Conservation (phyloP, 2,329 filamentous ascomycete genomes). For the Trichoderma harzianum region DNA sequence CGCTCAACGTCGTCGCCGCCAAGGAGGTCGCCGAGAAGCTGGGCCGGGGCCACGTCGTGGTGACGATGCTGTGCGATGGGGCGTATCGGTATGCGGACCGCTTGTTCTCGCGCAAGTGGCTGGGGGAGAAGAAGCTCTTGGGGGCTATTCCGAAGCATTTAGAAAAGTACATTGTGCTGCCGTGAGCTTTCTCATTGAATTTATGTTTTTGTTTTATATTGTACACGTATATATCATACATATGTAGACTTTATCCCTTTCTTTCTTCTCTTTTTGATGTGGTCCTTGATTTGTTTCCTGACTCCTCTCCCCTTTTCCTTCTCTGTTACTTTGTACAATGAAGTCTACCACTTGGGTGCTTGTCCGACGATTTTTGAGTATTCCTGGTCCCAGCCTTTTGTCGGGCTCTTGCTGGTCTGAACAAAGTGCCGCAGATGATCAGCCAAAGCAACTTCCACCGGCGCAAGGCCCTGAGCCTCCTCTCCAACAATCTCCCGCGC, state of each 20-base stretch:
- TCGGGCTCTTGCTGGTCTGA: conserved; percentile 18
- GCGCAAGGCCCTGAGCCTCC: conserved; percentile 32
- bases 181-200: conserved; percentile 43
- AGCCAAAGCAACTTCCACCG: conserved; percentile 38
- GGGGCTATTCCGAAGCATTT: conserved; percentile 78
- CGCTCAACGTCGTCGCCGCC: conserved; percentile 91
- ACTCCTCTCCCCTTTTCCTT: not conserved
- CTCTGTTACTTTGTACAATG: not conserved
- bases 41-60: conserved; percentile 83
- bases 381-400: conserved; percentile 23
- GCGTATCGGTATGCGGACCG: conserved; percentile 97
- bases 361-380: conserved; percentile 30
- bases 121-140: conserved; percentile 79
- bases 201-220: conserved; percentile 21
- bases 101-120: conserved; percentile 87
- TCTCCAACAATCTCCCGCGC: conserved; percentile 41
- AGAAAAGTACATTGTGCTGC: conserved; percentile 91
- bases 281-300: too few species aligned
- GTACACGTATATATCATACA: conserved; percentile 28
- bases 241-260: conserved; percentile 22
- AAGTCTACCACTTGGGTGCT: conserved; percentile 28
- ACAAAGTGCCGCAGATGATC: conserved; percentile 36
- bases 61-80: conserved; percentile 91
- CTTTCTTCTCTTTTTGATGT: not conserved
- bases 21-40: conserved; percentile 90